Evolutionary conservation across 768 basidiomycete species (phyloP).

Genomic region (Nidula microcarpa): DNA sequence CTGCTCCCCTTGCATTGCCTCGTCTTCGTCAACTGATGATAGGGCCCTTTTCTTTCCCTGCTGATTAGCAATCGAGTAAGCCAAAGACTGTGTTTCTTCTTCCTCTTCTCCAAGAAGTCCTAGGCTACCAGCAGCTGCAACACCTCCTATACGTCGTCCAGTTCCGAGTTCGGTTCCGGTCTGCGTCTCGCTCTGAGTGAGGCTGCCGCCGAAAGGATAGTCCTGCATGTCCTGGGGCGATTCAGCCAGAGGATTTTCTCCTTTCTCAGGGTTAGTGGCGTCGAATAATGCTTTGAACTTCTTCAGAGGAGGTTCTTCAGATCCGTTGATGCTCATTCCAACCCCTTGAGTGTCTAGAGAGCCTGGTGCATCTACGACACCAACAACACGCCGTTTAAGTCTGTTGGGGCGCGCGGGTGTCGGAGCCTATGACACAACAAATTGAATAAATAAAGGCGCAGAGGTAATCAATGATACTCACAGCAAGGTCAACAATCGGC

Average conservation of each 20-base stretch:
- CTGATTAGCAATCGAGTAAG: neutral
- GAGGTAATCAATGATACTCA: conserved; percentile 3
- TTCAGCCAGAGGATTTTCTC: conserved; percentile 8
- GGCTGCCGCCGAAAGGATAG: conserved; percentile 1
- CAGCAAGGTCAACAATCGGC: conserved; percentile 14
- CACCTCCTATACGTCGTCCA: neutral
- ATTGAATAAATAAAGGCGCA: neutral
- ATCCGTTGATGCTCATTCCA: conserved; percentile 16
- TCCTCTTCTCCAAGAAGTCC: conserved; percentile 52
- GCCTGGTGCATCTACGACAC: conserved; percentile 11
- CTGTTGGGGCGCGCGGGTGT: conserved; percentile 33
- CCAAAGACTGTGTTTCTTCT: conserved; percentile 31
- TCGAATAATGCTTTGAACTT: conserved; percentile 74
- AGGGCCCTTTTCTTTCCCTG: conserved; percentile 27
- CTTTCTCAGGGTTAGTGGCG: conserved; percentile 47
- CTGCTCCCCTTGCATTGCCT: conserved; percentile 12
- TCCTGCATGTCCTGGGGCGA: conserved; percentile 7
- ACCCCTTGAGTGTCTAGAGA: conserved; percentile 14
- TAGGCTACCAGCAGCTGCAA: conserved; percentile 10
- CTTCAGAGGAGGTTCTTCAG: conserved; percentile 56
- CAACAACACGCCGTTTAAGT: conserved; percentile 55
- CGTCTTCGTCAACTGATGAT: conserved; percentile 32
- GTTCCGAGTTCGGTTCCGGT: conserved; percentile 12
- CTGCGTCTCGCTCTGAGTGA: conserved; percentile 33
- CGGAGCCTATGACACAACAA: conserved; percentile 28